phyloP scores from a whole-genome alignment of 129 eudicot species.

The Cynara cardunculus region DNA sequence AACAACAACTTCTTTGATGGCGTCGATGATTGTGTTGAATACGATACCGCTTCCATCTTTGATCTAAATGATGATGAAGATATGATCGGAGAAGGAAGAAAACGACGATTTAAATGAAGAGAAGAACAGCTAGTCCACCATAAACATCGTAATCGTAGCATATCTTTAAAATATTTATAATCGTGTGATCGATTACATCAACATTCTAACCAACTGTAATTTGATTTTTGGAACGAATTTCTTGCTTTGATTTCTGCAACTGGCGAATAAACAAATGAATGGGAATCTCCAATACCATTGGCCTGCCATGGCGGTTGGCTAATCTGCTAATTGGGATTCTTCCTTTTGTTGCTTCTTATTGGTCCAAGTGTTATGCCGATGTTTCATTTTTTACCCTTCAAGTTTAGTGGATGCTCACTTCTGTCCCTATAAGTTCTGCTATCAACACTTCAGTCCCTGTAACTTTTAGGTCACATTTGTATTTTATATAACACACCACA shows the following conservation, averaged over 20 bases:
- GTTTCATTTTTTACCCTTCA: neutral
- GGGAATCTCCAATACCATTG: constrained; percentile 7
- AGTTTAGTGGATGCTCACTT: neutral
- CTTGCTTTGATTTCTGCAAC: neutral
- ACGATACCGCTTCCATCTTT: constrained; percentile 53
- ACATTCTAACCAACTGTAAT: constrained; percentile 17
- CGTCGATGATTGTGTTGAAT: constrained; percentile 46
- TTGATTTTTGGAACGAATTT: neutral
- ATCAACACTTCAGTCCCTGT: neutral
- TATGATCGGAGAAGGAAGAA: constrained; percentile 5
- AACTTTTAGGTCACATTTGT: neutral
- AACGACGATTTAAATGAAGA: constrained; percentile 15
- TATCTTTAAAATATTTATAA: neutral
- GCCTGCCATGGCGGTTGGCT: constrained; percentile 20
- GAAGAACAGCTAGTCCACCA: constrained; percentile 7
- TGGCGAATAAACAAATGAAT: constrained; percentile 14
- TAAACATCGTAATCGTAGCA: constrained; percentile 50
- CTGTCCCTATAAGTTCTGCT: neutral
- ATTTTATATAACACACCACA: too few relatives aligned
- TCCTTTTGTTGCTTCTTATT: neutral
- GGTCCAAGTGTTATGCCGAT: constrained; percentile 4
- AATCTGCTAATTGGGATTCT: neutral
- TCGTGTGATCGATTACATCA: constrained; percentile 19
- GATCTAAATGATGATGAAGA: constrained; percentile 31
- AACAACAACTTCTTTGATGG: constrained; percentile 46